Evolutionary conservation across 192 early-diverging fungal genomes (phyloP).

Genomic region (Coemansia sp.): DNA sequence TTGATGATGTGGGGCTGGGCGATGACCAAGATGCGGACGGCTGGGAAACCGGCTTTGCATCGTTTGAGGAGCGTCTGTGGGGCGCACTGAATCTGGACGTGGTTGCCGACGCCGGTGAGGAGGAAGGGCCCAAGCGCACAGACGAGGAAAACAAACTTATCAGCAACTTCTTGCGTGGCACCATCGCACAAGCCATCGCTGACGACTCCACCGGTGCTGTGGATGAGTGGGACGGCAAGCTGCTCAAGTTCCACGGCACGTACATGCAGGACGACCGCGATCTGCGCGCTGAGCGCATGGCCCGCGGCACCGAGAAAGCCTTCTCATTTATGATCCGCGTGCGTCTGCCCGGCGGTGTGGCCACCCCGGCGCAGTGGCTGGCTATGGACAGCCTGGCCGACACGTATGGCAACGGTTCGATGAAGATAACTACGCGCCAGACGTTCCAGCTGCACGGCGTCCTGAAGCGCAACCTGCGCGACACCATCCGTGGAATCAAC

Average conservation of each 20-base stretch:
- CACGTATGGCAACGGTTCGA: slow-evolving; percentile 77
- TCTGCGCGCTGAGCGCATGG: slow-evolving; percentile 77
- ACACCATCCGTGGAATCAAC: slow-evolving; percentile 90
- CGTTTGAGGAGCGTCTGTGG: slow-evolving; percentile 84
- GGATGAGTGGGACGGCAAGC: slow-evolving; percentile 85
- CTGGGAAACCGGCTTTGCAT: slow-evolving; percentile 75
- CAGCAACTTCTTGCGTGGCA: slow-evolving; percentile 91
- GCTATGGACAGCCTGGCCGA: slow-evolving; percentile 92
- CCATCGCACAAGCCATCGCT: slow-evolving; percentile 80
- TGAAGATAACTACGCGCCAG: slow-evolving; percentile 96
- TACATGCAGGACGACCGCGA: slow-evolving; percentile 98
- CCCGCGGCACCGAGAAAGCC: slow-evolving; percentile 87
- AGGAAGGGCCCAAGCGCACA: slow-evolving; percentile 61
- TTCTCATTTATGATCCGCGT: slow-evolving; percentile 97
- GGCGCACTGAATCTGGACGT: slow-evolving; percentile 73
- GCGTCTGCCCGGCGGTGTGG: slow-evolving; percentile 87
- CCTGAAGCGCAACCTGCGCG: slow-evolving; percentile 85
- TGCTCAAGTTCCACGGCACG: slow-evolving; percentile 96
- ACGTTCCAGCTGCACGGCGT: slow-evolving; percentile 97
- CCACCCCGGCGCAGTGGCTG: slow-evolving; percentile 87
- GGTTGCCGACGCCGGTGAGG: slow-evolving; percentile 57
- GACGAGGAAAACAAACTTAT: slow-evolving; percentile 92
- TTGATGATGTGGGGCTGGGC: slow-evolving; percentile 72
- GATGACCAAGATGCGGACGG: slow-evolving; percentile 96
- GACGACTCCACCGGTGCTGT: slow-evolving; percentile 83